These are phyloP conservation scores for Garcia nutans DNA, from an alignment of 345 rosid genomes.

Conservation along the genomic window DNA sequence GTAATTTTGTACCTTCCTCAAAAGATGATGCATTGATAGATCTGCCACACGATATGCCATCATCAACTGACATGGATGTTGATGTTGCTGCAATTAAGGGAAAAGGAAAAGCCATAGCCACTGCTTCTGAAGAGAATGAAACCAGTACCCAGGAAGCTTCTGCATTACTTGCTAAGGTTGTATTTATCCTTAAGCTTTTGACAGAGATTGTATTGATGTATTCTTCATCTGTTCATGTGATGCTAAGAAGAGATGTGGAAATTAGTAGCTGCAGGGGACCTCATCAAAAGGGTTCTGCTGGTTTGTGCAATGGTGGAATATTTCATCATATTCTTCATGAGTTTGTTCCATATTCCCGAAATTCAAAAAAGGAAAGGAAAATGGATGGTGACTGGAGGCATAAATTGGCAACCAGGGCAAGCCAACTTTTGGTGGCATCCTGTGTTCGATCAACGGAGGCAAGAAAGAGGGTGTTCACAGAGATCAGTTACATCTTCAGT, in stretches of 20 bases:
- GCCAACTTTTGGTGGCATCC: constrained; percentile 82
- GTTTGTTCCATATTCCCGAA: constrained; percentile 63
- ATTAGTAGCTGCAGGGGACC: constrained; percentile 52
- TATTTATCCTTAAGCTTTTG: constrained; percentile 82
- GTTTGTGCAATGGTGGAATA: constrained; percentile 53
- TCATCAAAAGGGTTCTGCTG: constrained; percentile 47
- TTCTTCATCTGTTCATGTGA: constrained; percentile 71
- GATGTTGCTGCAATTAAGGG: constrained; percentile 74
- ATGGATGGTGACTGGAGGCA: constrained; percentile 85
- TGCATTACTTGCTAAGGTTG: constrained; percentile 79
- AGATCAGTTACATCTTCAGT: constrained; percentile 61
- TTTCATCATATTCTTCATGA: constrained; percentile 77
- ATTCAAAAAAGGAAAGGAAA: constrained; percentile 67
- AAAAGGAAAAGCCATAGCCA: constrained; percentile 84
- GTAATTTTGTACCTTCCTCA: constrained; percentile 60
- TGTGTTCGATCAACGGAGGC: constrained; percentile 92
- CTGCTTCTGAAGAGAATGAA: constrained; percentile 56
- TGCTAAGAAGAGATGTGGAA: constrained; percentile 81
- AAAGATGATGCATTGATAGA: constrained; percentile 49
- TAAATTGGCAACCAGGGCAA: constrained; percentile 75
- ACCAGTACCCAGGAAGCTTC: constrained; percentile 55
- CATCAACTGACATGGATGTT: constrained; percentile 80
- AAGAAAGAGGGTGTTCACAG: constrained; percentile 75
- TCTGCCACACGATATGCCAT: constrained; percentile 32
- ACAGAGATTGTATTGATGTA: constrained; percentile 87